Evolutionary conservation across 208 protist species (phyloP), one percentile per base, ranked within the genome.

Genomic region (Leishmania turanica): DNA sequence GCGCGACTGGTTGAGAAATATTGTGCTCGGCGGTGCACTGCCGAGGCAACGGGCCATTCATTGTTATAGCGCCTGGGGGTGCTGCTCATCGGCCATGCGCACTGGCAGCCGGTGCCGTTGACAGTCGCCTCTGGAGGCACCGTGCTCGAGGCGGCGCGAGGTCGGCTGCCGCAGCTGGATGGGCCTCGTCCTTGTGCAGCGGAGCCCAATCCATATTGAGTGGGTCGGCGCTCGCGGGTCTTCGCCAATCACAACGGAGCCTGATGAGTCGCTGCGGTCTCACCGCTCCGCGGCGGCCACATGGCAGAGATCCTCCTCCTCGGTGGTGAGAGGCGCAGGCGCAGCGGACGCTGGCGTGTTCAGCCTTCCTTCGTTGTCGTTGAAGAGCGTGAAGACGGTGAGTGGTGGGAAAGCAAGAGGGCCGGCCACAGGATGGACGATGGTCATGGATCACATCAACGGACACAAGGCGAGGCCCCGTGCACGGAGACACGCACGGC

Each of bases 11-110:
- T 89, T 80, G 49, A 87, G 78, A 69, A 87, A 89, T 31, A 53
- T 84, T 81, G 83, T 90, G 90, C 80, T 84, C 66, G 62, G 79
- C 78, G 45, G 88, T 78, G 80, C 89, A 89, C 71, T 72, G 58
- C 77, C 53, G 75, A 83, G 89, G 86, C 70, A 92, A 74, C 34
- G 87, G 84, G 64, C 86, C 87, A 74, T 81, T 79, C 54, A 60
- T 84, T 31, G 86, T 87, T 37, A 37, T 60, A n/a, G 84, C 70
- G 3, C 80, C 85, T 68, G 81, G 79, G 37, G 72, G 58, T 75
- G 9, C 45, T 34, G 40, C 80, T 79, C 75, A 92, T 88, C 21
- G 81, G 69, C 78, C 79, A 65, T 24, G 84, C 89, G 42, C 86
- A 92, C 75, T 90, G 86, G n/a, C 78, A 85, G 77, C 87, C 88